Percentiles rank a stretch among this genome's conserved stretches.
phyloP scores from a whole-genome alignment of 371 early-diverging fungal species.

The Saksenaea vasiformis region DNA sequence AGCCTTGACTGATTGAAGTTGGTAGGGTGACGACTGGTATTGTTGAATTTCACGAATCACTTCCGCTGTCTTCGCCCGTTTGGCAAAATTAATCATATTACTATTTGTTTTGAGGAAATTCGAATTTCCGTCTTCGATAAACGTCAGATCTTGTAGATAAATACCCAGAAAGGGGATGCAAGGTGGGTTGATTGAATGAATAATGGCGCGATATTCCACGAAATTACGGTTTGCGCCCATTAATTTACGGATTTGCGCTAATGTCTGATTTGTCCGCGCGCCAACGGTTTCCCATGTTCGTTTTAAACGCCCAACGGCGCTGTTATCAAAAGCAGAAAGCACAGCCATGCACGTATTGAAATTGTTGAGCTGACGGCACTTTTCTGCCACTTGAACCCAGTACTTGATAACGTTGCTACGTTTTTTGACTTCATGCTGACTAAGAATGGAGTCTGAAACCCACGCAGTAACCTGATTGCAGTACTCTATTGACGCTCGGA shows the following conservation, averaged over 20 bases:
- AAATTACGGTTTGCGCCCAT: slow-evolving; percentile 85
- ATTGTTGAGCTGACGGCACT: slow-evolving; percentile 73
- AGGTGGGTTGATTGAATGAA: slow-evolving; percentile 84
- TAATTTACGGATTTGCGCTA: slow-evolving; percentile 56
- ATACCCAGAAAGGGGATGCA: slow-evolving; percentile 91
- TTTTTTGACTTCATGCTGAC: slow-evolving; percentile 77
- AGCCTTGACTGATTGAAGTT: slow-evolving; percentile 75
- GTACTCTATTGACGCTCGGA: slow-evolving; percentile 69
- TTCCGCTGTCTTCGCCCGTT: slow-evolving; percentile 85
- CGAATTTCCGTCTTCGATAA: slow-evolving; percentile 90
- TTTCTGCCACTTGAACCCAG: slow-evolving; percentile 80
- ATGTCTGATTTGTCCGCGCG: slow-evolving; percentile 41
- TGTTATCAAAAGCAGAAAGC: slow-evolving; percentile 82
- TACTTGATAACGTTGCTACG: slow-evolving; percentile 76
- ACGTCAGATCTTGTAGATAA: slow-evolving; percentile 89
- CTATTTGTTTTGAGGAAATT: slow-evolving; percentile 45
- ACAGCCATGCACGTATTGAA: slow-evolving; percentile 89
- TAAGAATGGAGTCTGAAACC: slow-evolving; percentile 83
- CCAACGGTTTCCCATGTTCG: slow-evolving; percentile 79
- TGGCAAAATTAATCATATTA: slow-evolving; percentile 87
- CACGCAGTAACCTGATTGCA: slow-evolving; percentile 77
- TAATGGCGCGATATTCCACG: slow-evolving; percentile 77
- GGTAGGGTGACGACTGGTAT: slow-evolving; percentile 80
- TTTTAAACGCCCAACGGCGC: slow-evolving; percentile 84
- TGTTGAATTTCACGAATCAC: slow-evolving; percentile 90